Conservation (phyloP, 495 filamentous ascomycete genomes). For the Penicillium verhagenii region DNA sequence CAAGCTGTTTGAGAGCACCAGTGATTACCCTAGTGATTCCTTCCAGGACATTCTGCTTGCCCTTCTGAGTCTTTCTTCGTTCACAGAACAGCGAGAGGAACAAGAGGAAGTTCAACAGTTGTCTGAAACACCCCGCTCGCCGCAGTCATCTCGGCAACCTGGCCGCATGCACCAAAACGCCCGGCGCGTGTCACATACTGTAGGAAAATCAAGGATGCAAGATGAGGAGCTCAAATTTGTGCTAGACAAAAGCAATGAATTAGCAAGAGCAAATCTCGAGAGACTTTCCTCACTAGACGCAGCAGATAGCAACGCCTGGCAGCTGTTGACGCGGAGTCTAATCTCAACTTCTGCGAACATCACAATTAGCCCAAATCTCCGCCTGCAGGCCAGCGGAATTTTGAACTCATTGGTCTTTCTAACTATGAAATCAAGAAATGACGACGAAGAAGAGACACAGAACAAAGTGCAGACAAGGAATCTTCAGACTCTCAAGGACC, state of each 20-base stretch:
- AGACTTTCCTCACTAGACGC: constrained; percentile 63
- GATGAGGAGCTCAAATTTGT: constrained; percentile 62
- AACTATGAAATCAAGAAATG: constrained; percentile 38
- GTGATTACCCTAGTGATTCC: constrained; percentile 77
- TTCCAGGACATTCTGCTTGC: constrained; percentile 78
- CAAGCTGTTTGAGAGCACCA: constrained; percentile 84
- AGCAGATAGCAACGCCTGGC: constrained; percentile 70
- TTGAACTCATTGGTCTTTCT: constrained; percentile 68
- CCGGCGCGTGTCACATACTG: constrained; percentile 53
- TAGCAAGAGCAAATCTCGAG: constrained; percentile 75
- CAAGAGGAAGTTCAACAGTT: constrained; percentile 27
- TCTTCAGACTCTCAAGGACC: constrained; percentile 62
- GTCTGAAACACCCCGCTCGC: constrained; percentile 20
- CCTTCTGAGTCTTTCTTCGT: constrained; percentile 63
- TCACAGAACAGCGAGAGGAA: constrained; percentile 29
- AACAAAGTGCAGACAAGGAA: constrained; percentile 66
- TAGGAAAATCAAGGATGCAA: constrained; percentile 45
- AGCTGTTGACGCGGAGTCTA: constrained; percentile 65
- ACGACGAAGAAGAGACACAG: constrained; percentile 28
- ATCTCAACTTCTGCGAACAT: constrained; percentile 60
- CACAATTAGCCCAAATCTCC: constrained; percentile 55
- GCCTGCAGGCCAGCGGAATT: constrained; percentile 69
- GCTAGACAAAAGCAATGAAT: constrained; percentile 74
- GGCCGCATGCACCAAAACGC: constrained; percentile 54
- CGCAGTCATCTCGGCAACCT: constrained; percentile 30